These are phyloP conservation scores for Boletus vermiculosoides DNA, from an alignment of 768 basidiomycete genomes.

Conservation along the genomic window DNA sequence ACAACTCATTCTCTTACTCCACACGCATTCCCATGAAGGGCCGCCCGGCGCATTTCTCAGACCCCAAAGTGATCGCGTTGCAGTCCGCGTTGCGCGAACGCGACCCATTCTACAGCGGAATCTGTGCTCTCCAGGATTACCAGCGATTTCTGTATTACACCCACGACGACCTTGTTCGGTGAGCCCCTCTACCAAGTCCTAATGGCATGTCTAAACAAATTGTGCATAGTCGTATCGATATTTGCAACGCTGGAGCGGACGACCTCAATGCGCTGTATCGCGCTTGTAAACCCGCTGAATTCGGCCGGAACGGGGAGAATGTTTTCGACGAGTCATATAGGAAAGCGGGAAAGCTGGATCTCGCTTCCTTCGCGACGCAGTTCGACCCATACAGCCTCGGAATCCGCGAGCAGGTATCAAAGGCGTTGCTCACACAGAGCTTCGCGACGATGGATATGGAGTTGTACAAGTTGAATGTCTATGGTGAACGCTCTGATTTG, in stretches of 20 bases:
- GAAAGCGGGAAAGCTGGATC: too few species aligned
- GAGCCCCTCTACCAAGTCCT: background rate
- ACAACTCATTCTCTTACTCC: background rate
- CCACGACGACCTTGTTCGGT: background rate
- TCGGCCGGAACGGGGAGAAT: background rate
- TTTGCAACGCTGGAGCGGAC: background rate
- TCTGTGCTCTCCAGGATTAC: background rate
- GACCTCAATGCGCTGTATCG: constrained; percentile 1
- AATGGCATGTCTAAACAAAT: background rate
- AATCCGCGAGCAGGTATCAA: too few species aligned
- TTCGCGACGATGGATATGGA: constrained; percentile 17
- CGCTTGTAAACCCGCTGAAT: constrained; percentile 8
- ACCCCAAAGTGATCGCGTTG: constrained; percentile 2
- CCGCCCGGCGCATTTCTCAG: background rate
- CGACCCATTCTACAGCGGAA: background rate
- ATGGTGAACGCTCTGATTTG: constrained; percentile 31
- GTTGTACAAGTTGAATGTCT: constrained; percentile 47
- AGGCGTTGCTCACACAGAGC: too few species aligned
- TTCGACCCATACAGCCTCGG: too few species aligned
- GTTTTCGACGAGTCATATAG: too few species aligned
- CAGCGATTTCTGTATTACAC: constrained; percentile 1
- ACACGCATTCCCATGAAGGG: background rate
- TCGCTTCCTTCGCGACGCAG: too few species aligned
- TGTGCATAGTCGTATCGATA: background rate
- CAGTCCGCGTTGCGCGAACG: background rate